Percentiles rank a stretch among this genome's conserved stretches.
These are phyloP conservation scores for Aquilaria agallochum DNA, from an alignment of 441 rosid species.

Conservation along the genomic window DNA sequence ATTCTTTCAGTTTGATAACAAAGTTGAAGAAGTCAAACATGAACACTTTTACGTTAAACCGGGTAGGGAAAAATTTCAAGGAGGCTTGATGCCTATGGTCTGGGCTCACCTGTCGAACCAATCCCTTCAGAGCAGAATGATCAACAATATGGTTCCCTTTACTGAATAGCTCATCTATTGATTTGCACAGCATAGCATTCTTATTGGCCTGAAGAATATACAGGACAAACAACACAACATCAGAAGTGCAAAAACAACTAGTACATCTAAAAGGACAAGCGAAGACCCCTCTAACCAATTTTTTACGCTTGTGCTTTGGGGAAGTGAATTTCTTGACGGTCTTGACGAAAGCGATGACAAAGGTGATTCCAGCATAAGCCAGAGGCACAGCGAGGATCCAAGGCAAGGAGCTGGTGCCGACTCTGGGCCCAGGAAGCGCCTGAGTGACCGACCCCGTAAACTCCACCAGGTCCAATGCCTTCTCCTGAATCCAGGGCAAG, in stretches of 20 bases:
- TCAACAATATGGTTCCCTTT: conserved; percentile 49
- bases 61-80: not conserved
- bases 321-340: conserved; percentile 74
- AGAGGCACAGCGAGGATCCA: conserved; percentile 90
- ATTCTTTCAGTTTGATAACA: not conserved
- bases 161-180: conserved; percentile 66
- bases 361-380: conserved; percentile 69
- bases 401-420: conserved; percentile 84
- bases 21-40: not conserved
- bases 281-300: conserved; percentile 42
- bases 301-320: conserved; percentile 62
- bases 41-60: not conserved
- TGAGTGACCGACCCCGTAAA: conserved; percentile 94
- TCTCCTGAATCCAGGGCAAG: conserved; percentile 90
- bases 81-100: not conserved
- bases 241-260: not conserved
- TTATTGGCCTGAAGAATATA: conserved; percentile 54
- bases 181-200: conserved; percentile 74
- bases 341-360: conserved; percentile 75
- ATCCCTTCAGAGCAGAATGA: conserved; percentile 43
- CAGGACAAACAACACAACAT: conserved; percentile 8
- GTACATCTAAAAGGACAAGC: not conserved
- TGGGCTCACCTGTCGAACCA: conserved; percentile 56
- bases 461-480: conserved; percentile 89
- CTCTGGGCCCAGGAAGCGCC: conserved; percentile 95